Evolutionary conservation across 2,329 filamentous ascomycete species (phyloP).

Genomic region (Juglanconis sp.): DNA sequence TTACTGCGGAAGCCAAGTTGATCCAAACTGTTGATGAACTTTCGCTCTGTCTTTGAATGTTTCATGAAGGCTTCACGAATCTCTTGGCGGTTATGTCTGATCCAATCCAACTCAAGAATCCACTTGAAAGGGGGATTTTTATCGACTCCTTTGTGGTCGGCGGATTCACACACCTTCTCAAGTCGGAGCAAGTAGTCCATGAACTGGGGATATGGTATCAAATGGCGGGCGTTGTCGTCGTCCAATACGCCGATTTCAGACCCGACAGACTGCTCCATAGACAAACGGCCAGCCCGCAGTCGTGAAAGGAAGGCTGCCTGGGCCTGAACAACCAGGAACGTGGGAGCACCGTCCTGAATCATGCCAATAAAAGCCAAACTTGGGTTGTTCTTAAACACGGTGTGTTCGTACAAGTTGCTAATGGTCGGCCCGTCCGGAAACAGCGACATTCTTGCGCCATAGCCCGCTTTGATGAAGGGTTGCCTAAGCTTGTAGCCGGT

Average conservation of each 20-base stretch:
- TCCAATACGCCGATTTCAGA: background rate
- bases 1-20: background rate
- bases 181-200: constrained; percentile 1
- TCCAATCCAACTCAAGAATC: background rate
- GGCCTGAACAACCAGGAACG: constrained; percentile 2
- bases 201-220: background rate
- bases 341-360: background rate
- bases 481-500: constrained; percentile 5
- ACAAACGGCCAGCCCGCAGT: background rate
- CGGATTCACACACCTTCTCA: background rate
- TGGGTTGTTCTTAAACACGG: background rate
- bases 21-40: background rate
- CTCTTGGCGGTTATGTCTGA: background rate
- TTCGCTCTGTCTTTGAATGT: background rate
- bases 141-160: background rate
- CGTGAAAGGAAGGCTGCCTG: constrained; percentile 3
- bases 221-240: background rate
- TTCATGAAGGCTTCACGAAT: background rate
- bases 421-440: background rate
- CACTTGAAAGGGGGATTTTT: background rate
- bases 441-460: background rate
- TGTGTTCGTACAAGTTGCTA: background rate
- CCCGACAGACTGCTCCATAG: too few relatives aligned
- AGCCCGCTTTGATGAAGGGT: background rate
- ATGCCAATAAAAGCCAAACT: background rate